phyloP scores from a whole-genome alignment of 169 alveolate species.

The Plasmodium inui region DNA sequence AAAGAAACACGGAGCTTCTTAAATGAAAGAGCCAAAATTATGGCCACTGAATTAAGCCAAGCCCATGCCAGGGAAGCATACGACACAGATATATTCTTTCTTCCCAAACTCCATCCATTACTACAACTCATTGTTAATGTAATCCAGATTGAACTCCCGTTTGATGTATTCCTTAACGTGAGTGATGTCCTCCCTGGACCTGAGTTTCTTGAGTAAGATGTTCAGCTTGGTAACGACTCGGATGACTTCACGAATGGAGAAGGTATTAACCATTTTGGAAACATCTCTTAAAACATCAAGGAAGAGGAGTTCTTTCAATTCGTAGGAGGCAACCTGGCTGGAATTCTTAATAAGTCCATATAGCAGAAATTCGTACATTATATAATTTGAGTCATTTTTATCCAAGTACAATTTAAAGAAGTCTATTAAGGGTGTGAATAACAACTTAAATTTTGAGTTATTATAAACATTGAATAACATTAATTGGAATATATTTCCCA shows the following conservation, averaged over 20 bases:
- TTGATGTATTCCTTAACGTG: constrained; percentile 32
- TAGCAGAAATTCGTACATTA: constrained; percentile 18
- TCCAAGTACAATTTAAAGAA: constrained; percentile 38
- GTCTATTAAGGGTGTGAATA: constrained; percentile 46
- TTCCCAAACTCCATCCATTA: background rate
- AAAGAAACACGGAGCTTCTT: background rate
- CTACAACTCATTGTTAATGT: constrained; percentile 30
- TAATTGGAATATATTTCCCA: constrained; percentile 20
- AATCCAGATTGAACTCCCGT: constrained; percentile 13
- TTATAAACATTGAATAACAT: constrained; percentile 45
- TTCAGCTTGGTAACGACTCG: constrained; percentile 35
- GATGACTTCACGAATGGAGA: constrained; percentile 24
- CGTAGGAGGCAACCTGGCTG: constrained; percentile 24
- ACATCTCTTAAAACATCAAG: constrained; percentile 49
- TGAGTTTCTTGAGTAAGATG: constrained; percentile 45
- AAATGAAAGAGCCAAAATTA: background rate
- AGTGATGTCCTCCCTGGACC: constrained; percentile 52
- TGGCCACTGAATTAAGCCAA: background rate
- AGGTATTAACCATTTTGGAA: constrained; percentile 11
- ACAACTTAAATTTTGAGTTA: constrained; percentile 25
- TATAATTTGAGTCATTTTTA: constrained; percentile 44
- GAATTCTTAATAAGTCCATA: constrained; percentile 50
- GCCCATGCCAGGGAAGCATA: background rate
- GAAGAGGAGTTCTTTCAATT: constrained; percentile 41
- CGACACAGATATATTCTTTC: background rate